phyloP scores from a whole-genome alignment of 192 early-diverging fungal species.

The Radiomyces spectabilis region DNA sequence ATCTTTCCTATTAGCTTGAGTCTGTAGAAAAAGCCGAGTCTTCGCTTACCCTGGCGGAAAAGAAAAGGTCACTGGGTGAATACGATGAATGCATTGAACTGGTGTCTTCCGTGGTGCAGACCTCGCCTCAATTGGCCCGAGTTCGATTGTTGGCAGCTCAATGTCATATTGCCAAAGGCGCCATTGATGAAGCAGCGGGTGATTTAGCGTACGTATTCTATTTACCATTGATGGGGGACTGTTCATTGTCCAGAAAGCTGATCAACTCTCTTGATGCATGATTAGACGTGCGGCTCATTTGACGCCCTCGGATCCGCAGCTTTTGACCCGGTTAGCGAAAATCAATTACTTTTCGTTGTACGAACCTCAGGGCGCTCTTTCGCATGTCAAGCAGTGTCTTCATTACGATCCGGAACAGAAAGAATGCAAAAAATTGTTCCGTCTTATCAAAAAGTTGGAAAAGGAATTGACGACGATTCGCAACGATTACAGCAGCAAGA shows the following conservation, averaged over 20 bases:
- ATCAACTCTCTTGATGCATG: no score
- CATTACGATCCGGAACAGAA: slow-evolving; percentile 90
- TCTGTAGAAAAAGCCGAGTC: no score
- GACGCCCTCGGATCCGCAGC: slow-evolving; percentile 53
- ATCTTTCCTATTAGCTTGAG: slow-evolving; percentile 14
- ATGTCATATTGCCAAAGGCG: slow-evolving; percentile 62
- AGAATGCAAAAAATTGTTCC: slow-evolving; percentile 71
- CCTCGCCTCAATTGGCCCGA: slow-evolving; percentile 45
- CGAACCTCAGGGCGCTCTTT: slow-evolving; percentile 62
- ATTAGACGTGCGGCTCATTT: slow-evolving; percentile 67
- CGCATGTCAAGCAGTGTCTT: slow-evolving; percentile 77
- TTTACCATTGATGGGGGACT: no score
- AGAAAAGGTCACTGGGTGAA: slow-evolving; percentile 28
- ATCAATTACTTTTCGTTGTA: slow-evolving; percentile 65
- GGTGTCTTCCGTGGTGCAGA: slow-evolving; percentile 43
- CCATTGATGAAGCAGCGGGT: slow-evolving; percentile 79
- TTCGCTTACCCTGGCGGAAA: no score
- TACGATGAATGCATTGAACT: slow-evolving; percentile 43
- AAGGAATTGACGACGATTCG: slow-evolving; percentile 61
- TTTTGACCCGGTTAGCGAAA: slow-evolving; percentile 57
- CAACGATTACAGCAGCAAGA: slow-evolving; percentile 40
- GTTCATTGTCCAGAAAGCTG: no score
- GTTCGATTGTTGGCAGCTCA: slow-evolving; percentile 62
- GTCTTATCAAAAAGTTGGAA: slow-evolving; percentile 64
- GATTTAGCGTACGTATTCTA: slow-evolving; percentile 52